A percentile compares a stretch with the other conserved stretches of the same genome.
These are phyloP conservation scores for Boletales sp. DNA, from an alignment of 768 basidiomycete genomes.

Conservation along the genomic window DNA sequence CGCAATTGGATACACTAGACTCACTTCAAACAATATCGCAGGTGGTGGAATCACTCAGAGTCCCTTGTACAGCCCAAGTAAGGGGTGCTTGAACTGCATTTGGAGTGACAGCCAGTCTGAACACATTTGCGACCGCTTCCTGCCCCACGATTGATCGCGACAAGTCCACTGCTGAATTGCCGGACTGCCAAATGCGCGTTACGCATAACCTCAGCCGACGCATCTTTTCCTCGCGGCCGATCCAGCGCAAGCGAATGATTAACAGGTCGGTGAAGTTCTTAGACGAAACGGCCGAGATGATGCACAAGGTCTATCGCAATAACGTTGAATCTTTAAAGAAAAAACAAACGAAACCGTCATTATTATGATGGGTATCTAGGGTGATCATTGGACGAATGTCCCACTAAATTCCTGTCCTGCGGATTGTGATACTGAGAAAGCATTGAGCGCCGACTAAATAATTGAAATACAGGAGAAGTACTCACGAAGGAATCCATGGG, in stretches of 20 bases:
- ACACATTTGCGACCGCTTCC: slow-evolving; percentile 27
- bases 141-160: slow-evolving; percentile 28
- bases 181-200: slow-evolving; percentile 36
- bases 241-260: slow-evolving; percentile 41
- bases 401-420: slow-evolving; percentile 50
- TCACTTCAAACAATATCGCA: slow-evolving; percentile 1
- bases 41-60: slow-evolving; percentile 17
- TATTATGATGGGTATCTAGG: slow-evolving; percentile 54
- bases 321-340: slow-evolving; percentile 37
- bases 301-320: slow-evolving; percentile 43
- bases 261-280: slow-evolving; percentile 39
- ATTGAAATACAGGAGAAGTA: slow-evolving; percentile 4
- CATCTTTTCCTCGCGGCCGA: slow-evolving; percentile 34
- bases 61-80: slow-evolving; percentile 31
- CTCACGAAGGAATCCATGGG: slow-evolving; percentile 67
- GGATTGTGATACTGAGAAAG: slow-evolving; percentile 25
- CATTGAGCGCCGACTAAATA: slow-evolving; percentile 9
- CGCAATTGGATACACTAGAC: slow-evolving; percentile 33
- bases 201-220: slow-evolving; percentile 38
- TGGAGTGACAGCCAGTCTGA: slow-evolving; percentile 34
- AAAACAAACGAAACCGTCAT: slow-evolving; percentile 27
- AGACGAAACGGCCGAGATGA: slow-evolving; percentile 44
- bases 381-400: slow-evolving; percentile 45
- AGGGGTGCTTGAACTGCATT: slow-evolving; percentile 30
- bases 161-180: slow-evolving; percentile 41